Evolutionary conservation across 441 rosid genomes (phyloP).

Genomic region (Jatropha multifida): DNA sequence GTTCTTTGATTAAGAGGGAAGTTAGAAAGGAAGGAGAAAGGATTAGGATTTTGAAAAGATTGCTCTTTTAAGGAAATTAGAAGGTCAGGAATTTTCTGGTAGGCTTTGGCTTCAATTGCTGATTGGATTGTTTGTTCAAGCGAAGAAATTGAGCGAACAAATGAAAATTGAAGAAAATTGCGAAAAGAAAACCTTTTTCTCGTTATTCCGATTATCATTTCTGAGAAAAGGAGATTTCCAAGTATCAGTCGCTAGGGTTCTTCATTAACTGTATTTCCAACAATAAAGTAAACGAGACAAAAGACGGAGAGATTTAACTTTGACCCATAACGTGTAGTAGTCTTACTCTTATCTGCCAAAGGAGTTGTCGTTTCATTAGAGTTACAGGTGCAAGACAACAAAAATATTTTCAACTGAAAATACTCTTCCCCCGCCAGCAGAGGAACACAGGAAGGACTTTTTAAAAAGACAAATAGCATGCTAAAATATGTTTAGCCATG

Average conservation of each 20-base stretch:
- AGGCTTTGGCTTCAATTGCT: slow-evolving; percentile 55
- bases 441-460: too few relatives aligned
- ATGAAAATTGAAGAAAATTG: not conserved
- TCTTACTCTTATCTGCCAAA: too few relatives aligned
- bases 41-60: slow-evolving; percentile 41
- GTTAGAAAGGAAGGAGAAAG: slow-evolving; percentile 65
- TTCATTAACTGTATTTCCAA: too few relatives aligned
- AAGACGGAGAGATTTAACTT: too few relatives aligned
- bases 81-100: slow-evolving; percentile 58
- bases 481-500: too few relatives aligned
- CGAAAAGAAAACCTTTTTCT: slow-evolving; percentile 8
- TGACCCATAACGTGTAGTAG: too few relatives aligned
- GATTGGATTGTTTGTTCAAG: slow-evolving; percentile 51
- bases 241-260: not conserved
- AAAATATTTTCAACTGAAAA: too few relatives aligned
- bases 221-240: not conserved
- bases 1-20: slow-evolving; percentile 38
- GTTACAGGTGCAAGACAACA: too few relatives aligned
- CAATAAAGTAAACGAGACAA: too few relatives aligned
- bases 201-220: slow-evolving; percentile 10
- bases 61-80: slow-evolving; percentile 37
- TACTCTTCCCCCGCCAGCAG: too few relatives aligned
- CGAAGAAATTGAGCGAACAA: slow-evolving; percentile 32
- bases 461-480: too few relatives aligned
- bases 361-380: too few relatives aligned